These are phyloP conservation scores for Podospora pseudopauciseta DNA, from an alignment of 495 filamentous ascomycete genomes.

Conservation along the genomic window DNA sequence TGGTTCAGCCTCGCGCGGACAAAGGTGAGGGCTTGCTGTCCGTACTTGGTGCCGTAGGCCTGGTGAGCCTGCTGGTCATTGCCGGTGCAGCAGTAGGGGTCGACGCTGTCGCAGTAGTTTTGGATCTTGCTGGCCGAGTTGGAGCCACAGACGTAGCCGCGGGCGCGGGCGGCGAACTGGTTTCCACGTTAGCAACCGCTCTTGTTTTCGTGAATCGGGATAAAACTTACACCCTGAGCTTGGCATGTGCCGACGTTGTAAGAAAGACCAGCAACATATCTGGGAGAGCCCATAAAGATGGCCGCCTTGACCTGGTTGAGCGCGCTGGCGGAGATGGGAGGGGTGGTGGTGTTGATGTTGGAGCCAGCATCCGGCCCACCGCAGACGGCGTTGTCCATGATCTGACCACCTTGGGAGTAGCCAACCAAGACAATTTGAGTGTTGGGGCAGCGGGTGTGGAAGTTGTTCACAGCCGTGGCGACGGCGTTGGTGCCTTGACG, in stretches of 20 bases:
- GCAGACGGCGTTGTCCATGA: conserved; percentile 61
- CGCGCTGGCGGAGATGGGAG: conserved; percentile 42
- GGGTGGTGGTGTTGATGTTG: neutral
- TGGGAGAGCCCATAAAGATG: conserved; percentile 63
- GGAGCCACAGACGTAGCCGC: conserved; percentile 53
- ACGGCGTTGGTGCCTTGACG: conserved; percentile 52
- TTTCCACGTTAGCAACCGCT: conserved; percentile 1
- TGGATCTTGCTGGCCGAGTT: conserved; percentile 50
- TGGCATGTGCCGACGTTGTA: conserved; percentile 61
- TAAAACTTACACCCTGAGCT: conserved; percentile 51
- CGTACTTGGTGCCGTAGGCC: conserved; percentile 54
- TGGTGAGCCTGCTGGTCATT: conserved; percentile 57
- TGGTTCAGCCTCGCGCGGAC: conserved; percentile 21
- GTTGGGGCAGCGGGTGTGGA: conserved; percentile 52
- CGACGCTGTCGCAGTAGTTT: conserved; percentile 60
- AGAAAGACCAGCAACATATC: conserved; percentile 48
- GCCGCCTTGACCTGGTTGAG: conserved; percentile 49
- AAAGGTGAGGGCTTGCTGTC: conserved; percentile 35
- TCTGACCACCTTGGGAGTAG: conserved; percentile 62
- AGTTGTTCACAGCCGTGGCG: conserved; percentile 52
- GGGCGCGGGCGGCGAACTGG: conserved; percentile 55
- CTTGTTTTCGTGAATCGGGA: neutral
- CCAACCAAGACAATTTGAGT: conserved; percentile 59
- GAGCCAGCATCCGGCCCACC: conserved; percentile 51
- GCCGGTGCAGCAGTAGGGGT: conserved; percentile 66